These are phyloP conservation scores for Suillus tomentosus DNA, from an alignment of 768 basidiomycete genomes.

Conservation along the genomic window DNA sequence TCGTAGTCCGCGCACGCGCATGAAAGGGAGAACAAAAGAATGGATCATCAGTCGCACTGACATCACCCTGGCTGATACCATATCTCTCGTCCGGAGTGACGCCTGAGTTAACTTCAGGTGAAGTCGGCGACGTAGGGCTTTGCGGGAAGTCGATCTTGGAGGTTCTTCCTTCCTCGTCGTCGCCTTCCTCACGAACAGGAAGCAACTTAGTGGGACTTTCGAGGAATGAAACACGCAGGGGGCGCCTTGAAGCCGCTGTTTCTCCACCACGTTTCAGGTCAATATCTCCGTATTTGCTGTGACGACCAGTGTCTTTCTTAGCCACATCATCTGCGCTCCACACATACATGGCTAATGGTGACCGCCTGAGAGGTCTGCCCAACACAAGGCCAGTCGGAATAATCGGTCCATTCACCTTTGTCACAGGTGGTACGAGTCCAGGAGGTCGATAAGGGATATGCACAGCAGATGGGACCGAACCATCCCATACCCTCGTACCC, in stretches of 20 bases:
- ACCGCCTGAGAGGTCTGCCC: constrained; percentile 50
- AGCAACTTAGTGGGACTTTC: constrained; percentile 26
- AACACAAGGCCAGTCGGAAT: constrained; percentile 45
- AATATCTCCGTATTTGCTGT: constrained; percentile 22
- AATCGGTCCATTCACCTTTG: constrained; percentile 21
- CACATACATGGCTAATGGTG: constrained; percentile 45
- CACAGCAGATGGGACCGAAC: constrained; percentile 2
- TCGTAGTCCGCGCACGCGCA: constrained; percentile 31
- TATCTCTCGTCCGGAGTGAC: constrained; percentile 7
- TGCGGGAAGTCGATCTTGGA: constrained; percentile 27
- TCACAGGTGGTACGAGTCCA: constrained; percentile 20
- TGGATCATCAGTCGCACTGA: constrained; percentile 20
- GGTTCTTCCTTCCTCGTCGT: constrained; percentile 34
- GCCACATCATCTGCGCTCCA: constrained; percentile 44
- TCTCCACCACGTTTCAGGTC: constrained; percentile 18
- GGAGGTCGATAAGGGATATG: constrained; percentile 19
- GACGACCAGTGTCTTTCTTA: constrained; percentile 13
- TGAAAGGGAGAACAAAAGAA: constrained; percentile 25
- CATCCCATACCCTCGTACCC: constrained; percentile 22
- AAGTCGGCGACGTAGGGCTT: constrained; percentile 6
- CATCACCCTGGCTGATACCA: not conserved
- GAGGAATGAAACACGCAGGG: constrained; percentile 19
- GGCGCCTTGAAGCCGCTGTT: constrained; percentile 18
- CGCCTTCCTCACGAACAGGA: constrained; percentile 32
- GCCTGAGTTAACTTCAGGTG: constrained; percentile 3